A percentile compares a stretch with the other conserved stretches of the same genome.
phyloP scores from a whole-genome alignment of 148 eudicot genomes.

The Fagopyrum tataricum region DNA sequence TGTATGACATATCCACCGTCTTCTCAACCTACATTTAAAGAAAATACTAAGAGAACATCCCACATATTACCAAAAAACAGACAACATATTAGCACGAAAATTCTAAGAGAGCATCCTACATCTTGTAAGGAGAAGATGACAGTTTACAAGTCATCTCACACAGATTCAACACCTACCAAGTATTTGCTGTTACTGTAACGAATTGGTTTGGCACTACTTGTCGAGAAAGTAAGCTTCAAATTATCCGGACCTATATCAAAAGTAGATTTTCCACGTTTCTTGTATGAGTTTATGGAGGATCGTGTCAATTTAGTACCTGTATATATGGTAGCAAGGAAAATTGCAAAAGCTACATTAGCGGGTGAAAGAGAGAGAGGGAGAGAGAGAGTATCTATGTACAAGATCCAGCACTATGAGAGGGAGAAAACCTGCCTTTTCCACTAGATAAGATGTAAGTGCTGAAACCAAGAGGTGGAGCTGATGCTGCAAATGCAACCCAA shows the following conservation, averaged over 20 bases:
- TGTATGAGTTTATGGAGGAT: constrained; percentile 35
- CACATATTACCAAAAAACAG: background rate
- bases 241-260: constrained; percentile 53
- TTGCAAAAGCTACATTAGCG: background rate
- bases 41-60: background rate
- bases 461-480: constrained; percentile 78
- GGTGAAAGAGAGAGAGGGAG: too few relatives aligned
- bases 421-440: constrained; percentile 38
- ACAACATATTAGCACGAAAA: background rate
- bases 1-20: constrained; percentile 45
- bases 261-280: constrained; percentile 27
- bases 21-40: constrained; percentile 37
- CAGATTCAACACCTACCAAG: constrained; percentile 34
- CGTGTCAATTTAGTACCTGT: constrained; percentile 37
- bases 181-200: constrained; percentile 38
- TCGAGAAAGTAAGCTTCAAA: constrained; percentile 39
- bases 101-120: too few relatives aligned
- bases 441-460: constrained; percentile 51
- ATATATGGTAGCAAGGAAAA: constrained; percentile 11
- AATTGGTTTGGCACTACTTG: constrained; percentile 36
- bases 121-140: background rate
- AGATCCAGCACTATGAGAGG: background rate
- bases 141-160: background rate
- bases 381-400: constrained; percentile 7
- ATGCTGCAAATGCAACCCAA: constrained; percentile 64